Evolutionary conservation across 108 stramenopile species (phyloP).

Genomic region (Pseudonitzschia delicatissima): DNA sequence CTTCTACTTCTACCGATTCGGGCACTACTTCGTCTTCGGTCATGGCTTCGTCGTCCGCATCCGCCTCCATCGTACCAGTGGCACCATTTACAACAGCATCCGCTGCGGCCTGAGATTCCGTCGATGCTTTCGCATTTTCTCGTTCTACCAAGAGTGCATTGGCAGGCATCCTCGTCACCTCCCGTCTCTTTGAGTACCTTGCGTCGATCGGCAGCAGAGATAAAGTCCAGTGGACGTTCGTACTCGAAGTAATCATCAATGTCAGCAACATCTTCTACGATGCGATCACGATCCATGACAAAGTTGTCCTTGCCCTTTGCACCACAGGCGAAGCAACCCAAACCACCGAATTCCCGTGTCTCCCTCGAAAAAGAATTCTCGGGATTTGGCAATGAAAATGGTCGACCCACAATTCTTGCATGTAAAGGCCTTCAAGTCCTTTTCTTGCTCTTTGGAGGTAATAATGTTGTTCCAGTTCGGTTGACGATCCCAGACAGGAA

Average conservation of each 20-base stretch:
- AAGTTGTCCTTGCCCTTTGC: constrained; percentile 83
- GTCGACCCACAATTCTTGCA: constrained; percentile 81
- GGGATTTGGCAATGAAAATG: constrained; percentile 77
- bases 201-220: constrained; percentile 70
- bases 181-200: constrained; percentile 62
- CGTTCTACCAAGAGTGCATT: constrained; percentile 64
- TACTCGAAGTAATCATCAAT: constrained; percentile 85
- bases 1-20: constrained; percentile 7
- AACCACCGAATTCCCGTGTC: constrained; percentile 56
- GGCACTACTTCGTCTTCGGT: not conserved
- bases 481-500: constrained; percentile 87
- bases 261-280: constrained; percentile 59
- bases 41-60: not conserved
- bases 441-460: constrained; percentile 84
- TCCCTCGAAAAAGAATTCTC: constrained; percentile 86
- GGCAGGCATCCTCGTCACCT: constrained; percentile 76
- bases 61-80: not conserved
- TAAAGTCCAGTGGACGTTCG: constrained; percentile 80
- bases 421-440: constrained; percentile 74
- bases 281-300: constrained; percentile 70
- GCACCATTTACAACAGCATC: constrained; percentile 17
- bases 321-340: constrained; percentile 79
- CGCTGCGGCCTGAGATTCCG: constrained; percentile 21
- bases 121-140: constrained; percentile 23
- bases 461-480: constrained; percentile 89